These are phyloP conservation scores for Hyphopichia burtonii DNA, from an alignment of 1,139 yeast species.

Conservation along the genomic window DNA sequence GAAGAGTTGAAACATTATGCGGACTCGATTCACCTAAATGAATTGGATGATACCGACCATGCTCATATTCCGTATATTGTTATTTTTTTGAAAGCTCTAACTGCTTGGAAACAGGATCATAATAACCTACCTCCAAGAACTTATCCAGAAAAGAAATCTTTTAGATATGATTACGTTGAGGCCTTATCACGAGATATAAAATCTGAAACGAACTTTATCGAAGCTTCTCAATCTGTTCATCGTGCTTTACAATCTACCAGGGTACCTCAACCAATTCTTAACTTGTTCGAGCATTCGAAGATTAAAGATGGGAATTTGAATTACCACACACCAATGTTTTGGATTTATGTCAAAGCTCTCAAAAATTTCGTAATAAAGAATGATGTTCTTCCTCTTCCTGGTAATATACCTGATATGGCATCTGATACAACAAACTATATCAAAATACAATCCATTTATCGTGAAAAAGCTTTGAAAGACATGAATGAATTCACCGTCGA, in stretches of 20 bases:
- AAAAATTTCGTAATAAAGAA: slow-evolving; percentile 43
- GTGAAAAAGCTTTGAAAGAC: slow-evolving; percentile 56
- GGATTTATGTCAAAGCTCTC: slow-evolving; percentile 63
- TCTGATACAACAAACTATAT: slow-evolving; percentile 68
- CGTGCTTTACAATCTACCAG: slow-evolving; percentile 46
- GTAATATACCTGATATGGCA: slow-evolving; percentile 86
- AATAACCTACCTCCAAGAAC: slow-evolving; percentile 39
- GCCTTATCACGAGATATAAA: slow-evolving; percentile 34
- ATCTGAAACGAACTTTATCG: slow-evolving; percentile 63
- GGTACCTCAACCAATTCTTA: slow-evolving; percentile 36
- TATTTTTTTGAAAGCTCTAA: slow-evolving; percentile 57
- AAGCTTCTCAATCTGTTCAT: slow-evolving; percentile 60
- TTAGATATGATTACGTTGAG: slow-evolving; percentile 38
- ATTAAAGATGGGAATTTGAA: slow-evolving; percentile 15
- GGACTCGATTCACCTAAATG: slow-evolving; percentile 48
- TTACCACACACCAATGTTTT: slow-evolving; percentile 41
- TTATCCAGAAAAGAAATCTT: slow-evolving; percentile 46
- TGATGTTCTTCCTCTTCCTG: slow-evolving; percentile 63
- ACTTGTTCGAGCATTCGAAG: slow-evolving; percentile 28
- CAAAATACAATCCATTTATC: slow-evolving; percentile 56
- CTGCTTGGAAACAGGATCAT: slow-evolving; percentile 39
- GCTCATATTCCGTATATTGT: slow-evolving; percentile 76
- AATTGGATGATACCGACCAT: slow-evolving; percentile 50
- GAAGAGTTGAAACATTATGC: slow-evolving; percentile 56
- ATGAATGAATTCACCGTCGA: slow-evolving; percentile 33